These are phyloP conservation scores for Naematelia aurantialba DNA, from an alignment of 768 basidiomycete genomes.

Conservation along the genomic window DNA sequence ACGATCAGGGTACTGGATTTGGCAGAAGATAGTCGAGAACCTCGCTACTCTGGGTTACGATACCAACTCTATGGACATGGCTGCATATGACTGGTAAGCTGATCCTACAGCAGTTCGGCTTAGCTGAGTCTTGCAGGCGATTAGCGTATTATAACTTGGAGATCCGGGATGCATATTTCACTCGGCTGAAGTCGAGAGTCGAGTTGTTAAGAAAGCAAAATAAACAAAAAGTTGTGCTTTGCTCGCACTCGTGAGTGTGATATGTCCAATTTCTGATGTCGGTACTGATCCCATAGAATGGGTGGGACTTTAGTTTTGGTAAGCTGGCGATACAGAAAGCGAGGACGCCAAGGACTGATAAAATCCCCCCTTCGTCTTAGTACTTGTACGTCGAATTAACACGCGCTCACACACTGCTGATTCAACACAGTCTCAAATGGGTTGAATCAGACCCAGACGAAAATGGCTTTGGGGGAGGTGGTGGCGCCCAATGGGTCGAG, in stretches of 20 bases:
- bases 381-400: conserved; percentile 67
- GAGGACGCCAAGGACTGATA: background rate
- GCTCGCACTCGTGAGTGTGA: conserved; percentile 55
- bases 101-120: background rate
- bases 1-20: conserved; percentile 82
- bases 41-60: conserved; percentile 90
- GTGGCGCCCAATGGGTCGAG: conserved; percentile 88
- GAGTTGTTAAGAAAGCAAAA: conserved; percentile 74
- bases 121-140: conserved; percentile 22
- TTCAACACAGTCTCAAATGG: conserved; percentile 75
- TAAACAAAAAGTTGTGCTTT: conserved; percentile 71
- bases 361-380: conserved; percentile 52
- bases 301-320: conserved; percentile 48
- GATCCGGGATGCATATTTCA: conserved; percentile 54
- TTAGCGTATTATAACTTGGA: conserved; percentile 75
- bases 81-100: conserved; percentile 74
- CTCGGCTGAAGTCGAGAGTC: conserved; percentile 66
- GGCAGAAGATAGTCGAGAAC: conserved; percentile 79
- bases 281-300: conserved; percentile 35
- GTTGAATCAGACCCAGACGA: conserved; percentile 70
- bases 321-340: conserved; percentile 6
- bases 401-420: background rate
- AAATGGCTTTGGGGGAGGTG: conserved; percentile 60
- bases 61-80: conserved; percentile 52
- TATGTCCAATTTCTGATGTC: too few relatives aligned